Evolutionary conservation across 2,329 filamentous ascomycete species (phyloP).

Genomic region (Colletotrichum ledebouriae): DNA sequence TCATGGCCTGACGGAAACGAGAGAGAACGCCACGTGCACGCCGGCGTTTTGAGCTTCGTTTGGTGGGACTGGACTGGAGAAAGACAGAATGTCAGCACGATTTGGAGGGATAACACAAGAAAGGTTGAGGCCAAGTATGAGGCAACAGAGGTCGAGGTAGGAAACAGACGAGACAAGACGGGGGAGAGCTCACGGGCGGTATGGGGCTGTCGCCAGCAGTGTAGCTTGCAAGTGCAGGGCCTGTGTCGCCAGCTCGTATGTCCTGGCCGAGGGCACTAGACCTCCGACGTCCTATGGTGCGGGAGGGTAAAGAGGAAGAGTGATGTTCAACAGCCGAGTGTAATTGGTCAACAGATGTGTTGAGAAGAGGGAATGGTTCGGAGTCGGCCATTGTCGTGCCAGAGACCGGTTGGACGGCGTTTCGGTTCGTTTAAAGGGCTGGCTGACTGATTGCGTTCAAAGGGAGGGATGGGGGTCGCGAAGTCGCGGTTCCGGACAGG

Average conservation of each 20-base stretch:
- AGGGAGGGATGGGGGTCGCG: conserved; percentile 17
- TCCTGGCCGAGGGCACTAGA: conserved; percentile 68
- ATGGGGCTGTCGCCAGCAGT: conserved; percentile 28
- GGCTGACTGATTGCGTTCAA: not conserved
- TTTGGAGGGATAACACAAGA: not conserved
- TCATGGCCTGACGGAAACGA: conserved; percentile 65
- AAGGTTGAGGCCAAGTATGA: not conserved
- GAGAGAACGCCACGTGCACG: conserved; percentile 64
- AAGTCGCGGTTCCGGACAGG: not conserved
- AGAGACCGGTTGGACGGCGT: conserved; percentile 14
- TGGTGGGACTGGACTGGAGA: conserved; percentile 45
- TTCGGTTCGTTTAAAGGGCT: conserved; percentile 34
- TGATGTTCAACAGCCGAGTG: conserved; percentile 55
- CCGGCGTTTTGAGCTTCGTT: conserved; percentile 66
- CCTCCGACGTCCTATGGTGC: conserved; percentile 63
- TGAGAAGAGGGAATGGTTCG: conserved; percentile 70
- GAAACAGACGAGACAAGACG: not conserved
- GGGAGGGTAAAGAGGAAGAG: conserved; percentile 44
- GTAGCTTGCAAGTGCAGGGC: conserved; percentile 66
- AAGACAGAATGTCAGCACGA: conserved; percentile 12
- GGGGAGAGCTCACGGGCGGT: conserved; percentile 20
- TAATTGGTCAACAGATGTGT: conserved; percentile 63
- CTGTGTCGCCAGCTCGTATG: conserved; percentile 68
- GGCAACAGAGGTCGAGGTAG: too few relatives aligned
- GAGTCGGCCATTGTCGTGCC: conserved; percentile 44